Conservation (phyloP, 83 land plant species). For the Larix sibirica region DNA sequence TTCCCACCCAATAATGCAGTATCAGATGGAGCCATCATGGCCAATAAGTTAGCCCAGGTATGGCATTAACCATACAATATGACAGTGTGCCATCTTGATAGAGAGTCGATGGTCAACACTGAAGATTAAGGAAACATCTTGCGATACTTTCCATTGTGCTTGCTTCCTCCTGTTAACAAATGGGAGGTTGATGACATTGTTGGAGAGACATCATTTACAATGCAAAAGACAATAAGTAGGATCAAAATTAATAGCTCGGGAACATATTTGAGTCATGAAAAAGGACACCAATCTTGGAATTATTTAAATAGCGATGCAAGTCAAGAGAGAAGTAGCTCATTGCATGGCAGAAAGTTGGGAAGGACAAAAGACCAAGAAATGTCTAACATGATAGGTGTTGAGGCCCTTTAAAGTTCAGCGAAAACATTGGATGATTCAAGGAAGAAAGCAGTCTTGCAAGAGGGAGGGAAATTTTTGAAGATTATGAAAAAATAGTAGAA, state of each 20-base stretch:
- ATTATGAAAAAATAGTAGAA: background rate
- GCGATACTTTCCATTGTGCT: background rate
- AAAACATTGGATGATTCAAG: background rate
- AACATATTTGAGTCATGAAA: background rate
- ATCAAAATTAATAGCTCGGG: background rate
- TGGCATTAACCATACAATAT: too few species aligned
- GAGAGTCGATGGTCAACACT: too few species aligned
- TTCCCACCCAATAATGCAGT: too few species aligned
- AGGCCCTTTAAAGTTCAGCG: background rate
- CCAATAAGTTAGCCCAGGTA: too few species aligned
- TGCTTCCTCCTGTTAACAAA: background rate
- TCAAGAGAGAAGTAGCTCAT: background rate
- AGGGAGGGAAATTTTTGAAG: background rate
- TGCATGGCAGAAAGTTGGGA: conserved; percentile 5
- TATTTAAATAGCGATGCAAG: background rate
- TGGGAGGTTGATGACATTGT: conserved; percentile 11
- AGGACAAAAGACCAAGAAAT: background rate
- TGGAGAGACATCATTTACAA: background rate
- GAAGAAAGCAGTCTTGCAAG: background rate
- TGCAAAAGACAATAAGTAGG: conserved; percentile 11
- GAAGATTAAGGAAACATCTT: too few species aligned
- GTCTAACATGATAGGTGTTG: background rate
- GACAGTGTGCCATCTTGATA: too few species aligned
- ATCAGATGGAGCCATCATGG: too few species aligned
- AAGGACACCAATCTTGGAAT: background rate